Evolutionary conservation across 495 filamentous ascomycete genomes (phyloP).

Genomic region (Neurospora intermedia): DNA sequence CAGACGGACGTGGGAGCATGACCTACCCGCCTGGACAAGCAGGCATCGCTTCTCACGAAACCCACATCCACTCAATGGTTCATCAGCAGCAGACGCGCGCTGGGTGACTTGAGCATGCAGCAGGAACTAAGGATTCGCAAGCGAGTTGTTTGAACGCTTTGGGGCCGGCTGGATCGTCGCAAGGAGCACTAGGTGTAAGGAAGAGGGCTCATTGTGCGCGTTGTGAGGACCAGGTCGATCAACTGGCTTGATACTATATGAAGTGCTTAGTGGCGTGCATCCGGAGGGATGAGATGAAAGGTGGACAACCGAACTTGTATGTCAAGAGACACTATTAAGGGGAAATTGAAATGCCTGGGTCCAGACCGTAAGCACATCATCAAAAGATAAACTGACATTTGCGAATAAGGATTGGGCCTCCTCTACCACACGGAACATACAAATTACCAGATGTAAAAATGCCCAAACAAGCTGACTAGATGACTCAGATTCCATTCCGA

Average conservation of each 20-base stretch:
- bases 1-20: neutral
- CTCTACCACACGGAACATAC: neutral
- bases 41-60: neutral
- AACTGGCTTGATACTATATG: neutral
- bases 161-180: neutral
- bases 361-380: too few relatives aligned
- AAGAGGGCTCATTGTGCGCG: neutral
- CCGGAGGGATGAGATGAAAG: too few relatives aligned
- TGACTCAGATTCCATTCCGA: too few relatives aligned
- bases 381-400: too few relatives aligned
- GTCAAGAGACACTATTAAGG: neutral
- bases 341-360: neutral
- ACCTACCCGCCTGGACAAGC: neutral
- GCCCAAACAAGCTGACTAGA: too few relatives aligned
- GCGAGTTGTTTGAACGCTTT: neutral
- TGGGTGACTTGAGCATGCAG: neutral
- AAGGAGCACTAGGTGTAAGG: neutral
- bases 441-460: neutral
- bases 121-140: neutral
- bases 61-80: neutral
- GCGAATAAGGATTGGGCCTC: neutral
- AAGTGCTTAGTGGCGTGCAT: too few relatives aligned
- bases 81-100: neutral
- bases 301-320: too few relatives aligned
- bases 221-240: neutral